Conservation (phyloP, 192 early-diverging fungal genomes). For the Fimicolochytrium jonesii region DNA sequence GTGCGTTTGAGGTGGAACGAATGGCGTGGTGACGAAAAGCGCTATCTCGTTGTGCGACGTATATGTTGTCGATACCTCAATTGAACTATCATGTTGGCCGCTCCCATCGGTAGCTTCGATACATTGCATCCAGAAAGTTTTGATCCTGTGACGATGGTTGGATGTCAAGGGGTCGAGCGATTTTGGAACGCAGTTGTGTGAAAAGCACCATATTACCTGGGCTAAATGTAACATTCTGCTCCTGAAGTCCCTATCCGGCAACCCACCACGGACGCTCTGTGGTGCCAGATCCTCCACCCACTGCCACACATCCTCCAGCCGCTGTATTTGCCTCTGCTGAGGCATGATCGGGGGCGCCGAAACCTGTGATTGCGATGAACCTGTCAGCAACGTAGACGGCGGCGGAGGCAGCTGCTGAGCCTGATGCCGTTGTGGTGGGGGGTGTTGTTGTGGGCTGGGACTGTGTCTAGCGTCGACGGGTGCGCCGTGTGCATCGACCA, state of each 20-base stretch:
- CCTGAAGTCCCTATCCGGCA: conserved; percentile 26
- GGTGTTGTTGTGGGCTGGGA: neutral
- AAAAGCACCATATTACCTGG: conserved; percentile 4
- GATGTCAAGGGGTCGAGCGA: neutral
- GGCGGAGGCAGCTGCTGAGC: neutral
- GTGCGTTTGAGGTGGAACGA: too few species aligned
- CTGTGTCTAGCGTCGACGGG: neutral
- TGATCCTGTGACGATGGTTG: neutral
- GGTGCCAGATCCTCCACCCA: conserved; percentile 27
- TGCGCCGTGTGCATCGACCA: neutral
- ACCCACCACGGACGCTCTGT: neutral
- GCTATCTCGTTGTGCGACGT: too few species aligned
- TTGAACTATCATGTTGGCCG: conserved; percentile 22
- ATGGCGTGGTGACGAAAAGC: too few species aligned
- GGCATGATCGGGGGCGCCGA: conserved; percentile 14
- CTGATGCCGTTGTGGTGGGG: neutral
- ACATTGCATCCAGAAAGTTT: conserved; percentile 28
- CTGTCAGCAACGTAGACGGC: neutral
- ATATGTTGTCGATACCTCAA: too few species aligned
- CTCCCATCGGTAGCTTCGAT: conserved; percentile 26
- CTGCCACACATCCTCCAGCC: conserved; percentile 29
- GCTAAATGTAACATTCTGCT: conserved; percentile 13
- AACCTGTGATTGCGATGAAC: neutral
- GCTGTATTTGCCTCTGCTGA: conserved; percentile 19
- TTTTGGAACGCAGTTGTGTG: neutral